These are phyloP conservation scores for Nigrograna mackinnonii DNA, from an alignment of 2,329 filamentous ascomycete genomes.

Conservation along the genomic window DNA sequence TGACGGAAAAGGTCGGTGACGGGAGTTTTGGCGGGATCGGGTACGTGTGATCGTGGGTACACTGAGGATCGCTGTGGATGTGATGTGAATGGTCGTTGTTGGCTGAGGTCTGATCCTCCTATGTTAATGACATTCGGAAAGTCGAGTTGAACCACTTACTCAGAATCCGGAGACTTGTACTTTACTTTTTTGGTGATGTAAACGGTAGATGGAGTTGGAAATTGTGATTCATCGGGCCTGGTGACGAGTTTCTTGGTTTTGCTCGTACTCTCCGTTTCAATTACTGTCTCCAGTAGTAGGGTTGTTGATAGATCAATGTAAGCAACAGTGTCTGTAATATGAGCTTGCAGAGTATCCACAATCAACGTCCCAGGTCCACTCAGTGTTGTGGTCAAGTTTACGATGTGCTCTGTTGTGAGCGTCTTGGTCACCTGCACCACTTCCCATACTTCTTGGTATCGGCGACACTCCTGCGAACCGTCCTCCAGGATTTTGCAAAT, in stretches of 20 bases:
- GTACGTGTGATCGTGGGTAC: not conserved
- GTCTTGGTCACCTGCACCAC: slow-evolving; percentile 43
- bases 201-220: slow-evolving; percentile 14
- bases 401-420: slow-evolving; percentile 33
- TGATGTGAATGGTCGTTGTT: slow-evolving; percentile 22
- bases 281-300: slow-evolving; percentile 39
- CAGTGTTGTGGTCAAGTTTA: slow-evolving; percentile 46
- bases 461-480: slow-evolving; percentile 42
- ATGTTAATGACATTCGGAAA: no score
- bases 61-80: slow-evolving; percentile 10
- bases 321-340: slow-evolving; percentile 42
- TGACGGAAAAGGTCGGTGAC: no score
- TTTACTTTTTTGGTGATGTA: slow-evolving; percentile 26
- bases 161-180: slow-evolving; percentile 17
- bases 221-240: slow-evolving; percentile 6
- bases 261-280: slow-evolving; percentile 38
- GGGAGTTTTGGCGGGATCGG: not conserved
- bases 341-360: slow-evolving; percentile 43
- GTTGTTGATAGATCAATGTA: slow-evolving; percentile 44
- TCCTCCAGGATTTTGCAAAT: slow-evolving; percentile 43
- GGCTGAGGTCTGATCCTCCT: slow-evolving; percentile 15
- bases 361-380: slow-evolving; percentile 34
- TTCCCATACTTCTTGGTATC: slow-evolving; percentile 47
- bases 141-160: no score
- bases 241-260: slow-evolving; percentile 16